These are phyloP conservation scores for Brassica hybrid DNA, from an alignment of 441 rosid genomes.

Conservation along the genomic window DNA sequence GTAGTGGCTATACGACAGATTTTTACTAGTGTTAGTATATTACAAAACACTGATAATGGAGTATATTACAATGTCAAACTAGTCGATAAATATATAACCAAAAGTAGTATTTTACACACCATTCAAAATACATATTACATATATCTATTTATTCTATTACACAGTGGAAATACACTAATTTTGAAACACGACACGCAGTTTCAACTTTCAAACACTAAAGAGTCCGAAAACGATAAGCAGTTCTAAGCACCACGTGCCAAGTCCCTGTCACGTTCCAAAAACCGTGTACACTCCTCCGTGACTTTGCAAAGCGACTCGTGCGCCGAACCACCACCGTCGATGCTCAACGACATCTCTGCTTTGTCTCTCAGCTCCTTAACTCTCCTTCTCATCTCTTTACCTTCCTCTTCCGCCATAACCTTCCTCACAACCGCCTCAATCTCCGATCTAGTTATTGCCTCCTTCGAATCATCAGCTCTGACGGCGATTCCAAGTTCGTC, in stretches of 20 bases:
- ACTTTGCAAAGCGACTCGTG: conserved; percentile 40
- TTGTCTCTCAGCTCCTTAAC: conserved; percentile 43
- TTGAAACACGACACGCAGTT: background rate
- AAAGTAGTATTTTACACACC: background rate
- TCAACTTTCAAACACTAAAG: background rate
- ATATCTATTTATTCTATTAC: conserved; percentile 12
- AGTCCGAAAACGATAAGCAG: conserved; percentile 2
- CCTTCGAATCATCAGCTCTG: conserved; percentile 29
- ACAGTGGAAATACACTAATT: background rate
- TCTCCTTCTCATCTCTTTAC: conserved; percentile 36
- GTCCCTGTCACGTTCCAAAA: conserved; percentile 24
- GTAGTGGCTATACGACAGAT: too few relatives aligned
- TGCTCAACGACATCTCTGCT: conserved; percentile 42
- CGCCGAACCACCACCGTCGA: conserved; percentile 39
- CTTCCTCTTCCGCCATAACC: conserved; percentile 48
- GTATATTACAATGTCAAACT: conserved; percentile 1
- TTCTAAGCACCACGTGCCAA: conserved; percentile 43
- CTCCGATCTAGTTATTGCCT: conserved; percentile 40
- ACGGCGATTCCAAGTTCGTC: conserved; percentile 53
- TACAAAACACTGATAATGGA: background rate
- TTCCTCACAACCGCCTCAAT: conserved; percentile 47
- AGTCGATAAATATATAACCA: background rate
- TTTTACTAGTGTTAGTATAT: too few relatives aligned
- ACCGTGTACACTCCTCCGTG: conserved; percentile 29
- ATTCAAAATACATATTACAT: too few relatives aligned